These are phyloP conservation scores for Trichocladium antarcticum DNA, from an alignment of 495 filamentous ascomycete species.

Conservation along the genomic window DNA sequence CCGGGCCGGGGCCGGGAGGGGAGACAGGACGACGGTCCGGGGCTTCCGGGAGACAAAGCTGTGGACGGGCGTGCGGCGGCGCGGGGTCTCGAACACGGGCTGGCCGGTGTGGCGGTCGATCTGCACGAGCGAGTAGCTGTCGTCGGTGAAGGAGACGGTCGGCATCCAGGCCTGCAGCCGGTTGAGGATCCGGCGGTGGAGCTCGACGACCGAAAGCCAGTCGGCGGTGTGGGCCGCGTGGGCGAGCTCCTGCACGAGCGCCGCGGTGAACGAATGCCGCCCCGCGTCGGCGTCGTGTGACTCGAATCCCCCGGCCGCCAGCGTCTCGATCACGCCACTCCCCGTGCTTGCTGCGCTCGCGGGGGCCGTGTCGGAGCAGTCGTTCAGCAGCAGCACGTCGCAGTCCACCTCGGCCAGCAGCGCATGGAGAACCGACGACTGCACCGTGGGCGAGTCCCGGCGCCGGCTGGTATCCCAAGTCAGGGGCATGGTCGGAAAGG, in stretches of 20 bases:
- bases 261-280: slow-evolving; percentile 21
- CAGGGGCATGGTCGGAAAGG: neutral
- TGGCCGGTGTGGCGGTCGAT: slow-evolving; percentile 6
- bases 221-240: slow-evolving; percentile 11
- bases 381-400: slow-evolving; percentile 21
- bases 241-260: slow-evolving; percentile 19
- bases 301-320: slow-evolving; percentile 25
- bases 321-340: slow-evolving; percentile 13
- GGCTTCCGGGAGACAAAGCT: slow-evolving; percentile 2
- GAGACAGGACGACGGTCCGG: slow-evolving; percentile 11
- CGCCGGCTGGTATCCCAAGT: slow-evolving; percentile 5
- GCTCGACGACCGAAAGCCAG: slow-evolving; percentile 16
- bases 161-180: slow-evolving; percentile 11
- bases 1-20: too few relatives aligned
- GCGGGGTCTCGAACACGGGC: slow-evolving; percentile 9
- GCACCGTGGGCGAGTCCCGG: slow-evolving; percentile 8
- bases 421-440: slow-evolving; percentile 16
- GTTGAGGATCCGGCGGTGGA: slow-evolving; percentile 18
- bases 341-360: neutral
- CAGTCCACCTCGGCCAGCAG: slow-evolving; percentile 13
- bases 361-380: slow-evolving; percentile 14
- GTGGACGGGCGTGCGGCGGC: slow-evolving; percentile 8
- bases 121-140: slow-evolving; percentile 10
- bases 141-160: slow-evolving; percentile 6
- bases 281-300: slow-evolving; percentile 8